Conservation (phyloP, 148 eudicot genomes). For the Polygonum aviculare region DNA sequence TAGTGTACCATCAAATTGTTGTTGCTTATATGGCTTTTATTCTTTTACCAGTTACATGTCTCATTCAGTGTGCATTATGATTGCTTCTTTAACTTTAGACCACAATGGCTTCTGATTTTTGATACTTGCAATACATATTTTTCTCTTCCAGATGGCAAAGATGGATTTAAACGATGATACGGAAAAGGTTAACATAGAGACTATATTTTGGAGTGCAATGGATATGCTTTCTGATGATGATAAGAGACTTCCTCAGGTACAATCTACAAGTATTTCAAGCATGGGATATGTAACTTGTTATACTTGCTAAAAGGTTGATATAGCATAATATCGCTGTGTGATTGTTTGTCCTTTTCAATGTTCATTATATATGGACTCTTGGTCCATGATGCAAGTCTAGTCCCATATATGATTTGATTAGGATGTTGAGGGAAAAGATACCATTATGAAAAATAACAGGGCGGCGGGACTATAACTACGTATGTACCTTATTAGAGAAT, state of each 20-base stretch:
- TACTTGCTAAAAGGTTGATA: background rate
- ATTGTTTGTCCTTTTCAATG: background rate
- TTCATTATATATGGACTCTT: background rate
- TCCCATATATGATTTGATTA: background rate
- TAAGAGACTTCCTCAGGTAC: slow-evolving; percentile 92
- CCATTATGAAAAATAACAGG: background rate
- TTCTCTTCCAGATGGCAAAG: slow-evolving; percentile 75
- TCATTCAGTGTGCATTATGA: background rate
- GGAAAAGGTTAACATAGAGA: slow-evolving; percentile 82
- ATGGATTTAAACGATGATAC: slow-evolving; percentile 90
- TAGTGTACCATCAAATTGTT: background rate
- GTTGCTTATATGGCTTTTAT: background rate
- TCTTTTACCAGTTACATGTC: background rate
- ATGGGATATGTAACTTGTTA: background rate
- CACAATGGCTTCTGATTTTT: background rate
- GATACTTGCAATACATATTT: background rate
- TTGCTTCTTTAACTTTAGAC: background rate
- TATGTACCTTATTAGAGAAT: background rate
- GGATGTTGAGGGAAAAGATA: background rate
- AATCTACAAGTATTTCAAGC: background rate
- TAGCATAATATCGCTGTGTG: background rate
- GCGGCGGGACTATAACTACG: background rate
- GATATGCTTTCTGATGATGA: slow-evolving; percentile 97
- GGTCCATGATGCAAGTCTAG: background rate
- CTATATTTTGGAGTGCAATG: slow-evolving; percentile 98